phyloP scores from a whole-genome alignment of 2,329 filamentous ascomycete genomes.

The Xylariales sp. region DNA sequence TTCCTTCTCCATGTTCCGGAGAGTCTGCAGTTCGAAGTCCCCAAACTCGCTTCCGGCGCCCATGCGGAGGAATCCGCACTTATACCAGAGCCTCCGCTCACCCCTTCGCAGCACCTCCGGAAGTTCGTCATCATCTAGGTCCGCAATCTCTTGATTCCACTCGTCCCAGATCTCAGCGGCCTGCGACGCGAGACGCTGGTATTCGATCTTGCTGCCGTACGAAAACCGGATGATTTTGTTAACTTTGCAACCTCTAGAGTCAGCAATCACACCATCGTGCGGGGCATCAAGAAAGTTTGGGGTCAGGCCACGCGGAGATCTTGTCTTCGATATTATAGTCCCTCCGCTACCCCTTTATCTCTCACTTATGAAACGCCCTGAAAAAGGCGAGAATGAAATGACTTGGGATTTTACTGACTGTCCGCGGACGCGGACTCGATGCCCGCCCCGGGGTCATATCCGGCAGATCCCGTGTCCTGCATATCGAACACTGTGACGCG shows the following conservation, averaged over 20 bases:
- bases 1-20: slow-evolving; percentile 45
- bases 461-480: slow-evolving; percentile 55
- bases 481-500: slow-evolving; percentile 62
- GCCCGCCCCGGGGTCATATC: slow-evolving; percentile 56
- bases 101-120: slow-evolving; percentile 35
- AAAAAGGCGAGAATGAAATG: neutral
- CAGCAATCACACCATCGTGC: neutral
- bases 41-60: slow-evolving; percentile 38
- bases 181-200: slow-evolving; percentile 59
- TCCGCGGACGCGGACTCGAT: slow-evolving; percentile 52
- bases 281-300: no score
- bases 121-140: slow-evolving; percentile 34
- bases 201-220: slow-evolving; percentile 58
- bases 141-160: slow-evolving; percentile 58
- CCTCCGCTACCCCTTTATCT: no score
- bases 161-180: slow-evolving; percentile 56
- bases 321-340: neutral
- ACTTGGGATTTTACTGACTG: slow-evolving; percentile 23
- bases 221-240: slow-evolving; percentile 59
- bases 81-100: slow-evolving; percentile 44
- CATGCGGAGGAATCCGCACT: slow-evolving; percentile 46
- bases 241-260: slow-evolving; percentile 34
- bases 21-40: slow-evolving; percentile 41
- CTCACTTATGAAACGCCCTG: neutral
- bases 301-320: neutral